These are phyloP conservation scores for Penicillium bialowiezense DNA, from an alignment of 495 filamentous ascomycete species.

Conservation along the genomic window DNA sequence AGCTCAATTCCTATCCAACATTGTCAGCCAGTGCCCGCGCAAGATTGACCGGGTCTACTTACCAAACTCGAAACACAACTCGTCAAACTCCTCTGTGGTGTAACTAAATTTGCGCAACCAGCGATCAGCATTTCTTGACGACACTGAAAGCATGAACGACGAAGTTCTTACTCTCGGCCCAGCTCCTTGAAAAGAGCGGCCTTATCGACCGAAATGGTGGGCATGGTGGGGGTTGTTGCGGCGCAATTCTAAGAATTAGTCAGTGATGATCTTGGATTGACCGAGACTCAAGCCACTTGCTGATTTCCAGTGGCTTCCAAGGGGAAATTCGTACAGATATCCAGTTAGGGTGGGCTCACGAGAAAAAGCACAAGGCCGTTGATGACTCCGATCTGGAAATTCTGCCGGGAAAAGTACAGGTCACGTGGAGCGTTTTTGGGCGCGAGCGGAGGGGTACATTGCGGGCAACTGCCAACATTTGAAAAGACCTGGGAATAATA, in stretches of 20 bases:
- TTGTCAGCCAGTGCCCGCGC: slow-evolving; percentile 38
- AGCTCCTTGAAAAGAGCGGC: slow-evolving; percentile 90
- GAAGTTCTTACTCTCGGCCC: slow-evolving; percentile 71
- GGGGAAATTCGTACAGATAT: slow-evolving; percentile 1
- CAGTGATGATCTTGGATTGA: not conserved
- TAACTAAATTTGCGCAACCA: slow-evolving; percentile 51
- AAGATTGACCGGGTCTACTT: slow-evolving; percentile 24
- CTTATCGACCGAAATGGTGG: slow-evolving; percentile 94
- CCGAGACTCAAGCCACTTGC: not conserved
- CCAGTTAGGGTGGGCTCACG: not conserved
- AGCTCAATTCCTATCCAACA: slow-evolving; percentile 74
- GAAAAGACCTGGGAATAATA: too few relatives aligned
- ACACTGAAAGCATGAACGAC: not conserved
- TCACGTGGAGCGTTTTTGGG: too few relatives aligned
- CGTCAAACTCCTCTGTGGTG: slow-evolving; percentile 91
- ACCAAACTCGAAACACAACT: slow-evolving; percentile 98
- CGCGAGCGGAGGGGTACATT: too few relatives aligned
- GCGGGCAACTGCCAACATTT: too few relatives aligned
- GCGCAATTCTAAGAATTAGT: slow-evolving; percentile 12
- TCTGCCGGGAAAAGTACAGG: slow-evolving; percentile 12
- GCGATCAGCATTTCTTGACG: not conserved
- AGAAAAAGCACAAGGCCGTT: slow-evolving; percentile 5
- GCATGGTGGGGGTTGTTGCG: slow-evolving; percentile 49
- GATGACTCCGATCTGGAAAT: slow-evolving; percentile 30
- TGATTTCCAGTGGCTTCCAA: not conserved